phyloP scores from a whole-genome alignment of 1,284 basidiomycete species.

The Sporisorium exsertum region DNA sequence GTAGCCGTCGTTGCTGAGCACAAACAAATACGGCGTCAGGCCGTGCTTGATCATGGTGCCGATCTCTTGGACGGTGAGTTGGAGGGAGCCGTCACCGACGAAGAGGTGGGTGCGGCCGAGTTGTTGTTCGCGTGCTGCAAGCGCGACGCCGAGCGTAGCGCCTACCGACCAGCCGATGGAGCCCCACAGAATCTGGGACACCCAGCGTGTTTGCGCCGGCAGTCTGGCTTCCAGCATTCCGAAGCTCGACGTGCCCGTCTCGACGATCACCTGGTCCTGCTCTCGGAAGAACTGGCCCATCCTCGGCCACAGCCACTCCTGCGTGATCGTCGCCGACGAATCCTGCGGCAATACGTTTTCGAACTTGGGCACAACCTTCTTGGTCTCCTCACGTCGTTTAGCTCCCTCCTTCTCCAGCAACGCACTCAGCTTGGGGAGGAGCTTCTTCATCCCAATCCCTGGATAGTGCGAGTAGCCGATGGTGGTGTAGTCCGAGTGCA shows the following conservation, averaged over 20 bases:
- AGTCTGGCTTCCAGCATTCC: constrained; percentile 47
- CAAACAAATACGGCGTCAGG: constrained; percentile 82
- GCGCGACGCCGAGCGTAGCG: constrained; percentile 76
- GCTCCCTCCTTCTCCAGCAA: constrained; percentile 22
- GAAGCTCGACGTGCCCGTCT: constrained; percentile 62
- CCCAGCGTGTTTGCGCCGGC: constrained; percentile 60
- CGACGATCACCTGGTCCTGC: constrained; percentile 57
- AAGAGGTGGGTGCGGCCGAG: constrained; percentile 80
- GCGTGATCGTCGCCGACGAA: constrained; percentile 38
- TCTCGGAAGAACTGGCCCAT: constrained; percentile 81
- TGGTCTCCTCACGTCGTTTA: constrained; percentile 27
- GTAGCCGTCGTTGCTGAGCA: constrained; percentile 85
- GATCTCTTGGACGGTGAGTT: constrained; percentile 73
- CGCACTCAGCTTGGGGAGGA: constrained; percentile 56
- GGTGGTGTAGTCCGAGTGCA: constrained; percentile 76
- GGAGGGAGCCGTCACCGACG: constrained; percentile 76
- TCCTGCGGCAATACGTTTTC: constrained; percentile 37
- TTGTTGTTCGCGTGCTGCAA: constrained; percentile 79
- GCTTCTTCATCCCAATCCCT: constrained; percentile 67
- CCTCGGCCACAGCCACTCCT: constrained; percentile 81
- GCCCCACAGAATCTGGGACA: constrained; percentile 78
- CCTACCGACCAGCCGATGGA: constrained; percentile 89
- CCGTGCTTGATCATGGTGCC: constrained; percentile 80
- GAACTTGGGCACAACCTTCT: constrained; percentile 28
- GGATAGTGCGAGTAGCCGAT: constrained; percentile 71